Base-by-base conservation (phyloP, 140 eudicot species). In the Flaveria floridana region DNA sequence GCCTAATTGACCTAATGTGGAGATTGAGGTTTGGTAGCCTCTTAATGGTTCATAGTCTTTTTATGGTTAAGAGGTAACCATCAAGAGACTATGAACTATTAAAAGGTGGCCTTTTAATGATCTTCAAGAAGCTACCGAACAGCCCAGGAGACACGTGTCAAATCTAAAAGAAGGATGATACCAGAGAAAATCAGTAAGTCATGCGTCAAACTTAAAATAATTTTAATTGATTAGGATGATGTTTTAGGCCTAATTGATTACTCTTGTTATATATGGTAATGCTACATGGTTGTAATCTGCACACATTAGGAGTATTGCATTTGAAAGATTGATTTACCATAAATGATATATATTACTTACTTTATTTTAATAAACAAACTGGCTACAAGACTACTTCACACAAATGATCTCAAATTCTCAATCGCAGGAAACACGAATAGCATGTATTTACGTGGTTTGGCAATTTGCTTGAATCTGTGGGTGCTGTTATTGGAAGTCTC, bases 371-470 rank as follows among this genome's bases (percentile, higher is more conserved):
- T 18, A 39, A 30, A n/a, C 3, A 11, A 44, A 19, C 13, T 21
- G 18, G 77, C 16, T 39, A 7, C 25, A 37, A 74, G 61, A 61
- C 13, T 19, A 3, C 52, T 18, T 75, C 48, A 41, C 68, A 56
- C 19, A 42, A 67, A 11, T 47, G 63, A 76, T 67, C 46, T 21
- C 9, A 41, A n/a, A 41, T 52, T 67, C 46, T 21, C 9, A 41
- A n/a, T 55, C 39, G n/a, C 74, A 76, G 74, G 66, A 65, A 16
- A 65, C 42, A 23, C 13, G 37, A 30, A 53, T 16, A 16, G 9
- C 15, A 20, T 52, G 55, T 26, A 28, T 65, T 41, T 50, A 42
- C 46, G 2, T 41, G 23, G 53, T 30, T 51, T 30, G 42, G 16
- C 73, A 34, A 37, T 51, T 4, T 41, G 61, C 42, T 68, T 63